Evolutionary conservation across 2,329 filamentous ascomycete genomes (phyloP).

Genomic region (Colletotrichum nymphaeae): DNA sequence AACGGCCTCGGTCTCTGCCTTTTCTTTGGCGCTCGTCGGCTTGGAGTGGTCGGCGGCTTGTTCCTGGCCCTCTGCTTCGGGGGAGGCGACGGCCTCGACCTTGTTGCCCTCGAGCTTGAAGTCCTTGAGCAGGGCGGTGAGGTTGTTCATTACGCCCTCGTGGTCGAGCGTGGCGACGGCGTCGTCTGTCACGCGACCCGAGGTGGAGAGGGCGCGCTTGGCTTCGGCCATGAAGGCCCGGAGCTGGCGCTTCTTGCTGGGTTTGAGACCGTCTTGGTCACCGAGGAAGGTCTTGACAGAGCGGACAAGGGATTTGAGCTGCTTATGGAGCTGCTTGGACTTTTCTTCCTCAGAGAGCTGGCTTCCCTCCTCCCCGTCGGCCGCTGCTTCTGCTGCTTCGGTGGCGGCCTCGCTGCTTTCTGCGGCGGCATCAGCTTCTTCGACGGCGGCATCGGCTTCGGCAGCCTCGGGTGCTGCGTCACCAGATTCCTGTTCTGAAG

Average conservation of each 20-base stretch:
- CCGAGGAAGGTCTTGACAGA: constrained; percentile 72
- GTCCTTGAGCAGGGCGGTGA: constrained; percentile 61
- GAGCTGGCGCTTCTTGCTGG: constrained; percentile 80
- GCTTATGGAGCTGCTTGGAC: constrained; percentile 44
- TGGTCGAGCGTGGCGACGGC: constrained; percentile 47
- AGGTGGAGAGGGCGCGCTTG: constrained; percentile 70
- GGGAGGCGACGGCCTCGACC: constrained; percentile 40
- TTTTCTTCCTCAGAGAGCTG: constrained; percentile 40
- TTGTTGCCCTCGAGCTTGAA: constrained; percentile 52
- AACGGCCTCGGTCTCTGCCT: constrained; percentile 9
- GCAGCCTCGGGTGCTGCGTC: constrained; percentile 34
- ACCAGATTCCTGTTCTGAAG: neutral
- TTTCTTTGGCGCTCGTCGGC: constrained; percentile 2
- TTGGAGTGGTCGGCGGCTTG: neutral
- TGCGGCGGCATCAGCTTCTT: constrained; percentile 26
- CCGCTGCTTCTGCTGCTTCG: constrained; percentile 30
- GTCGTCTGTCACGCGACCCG: constrained; percentile 47
- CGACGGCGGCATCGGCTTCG: constrained; percentile 33
- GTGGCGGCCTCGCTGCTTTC: constrained; percentile 33
- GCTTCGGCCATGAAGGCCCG: constrained; percentile 77
- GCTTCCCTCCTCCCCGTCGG: constrained; percentile 34
- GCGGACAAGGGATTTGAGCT: constrained; percentile 63
- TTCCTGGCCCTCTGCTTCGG: constrained; percentile 42
- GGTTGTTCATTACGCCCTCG: constrained; percentile 63
- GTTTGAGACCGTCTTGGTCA: constrained; percentile 65